Conservation (phyloP, 768 basidiomycete species). For the Chalciporus piperatus region DNA sequence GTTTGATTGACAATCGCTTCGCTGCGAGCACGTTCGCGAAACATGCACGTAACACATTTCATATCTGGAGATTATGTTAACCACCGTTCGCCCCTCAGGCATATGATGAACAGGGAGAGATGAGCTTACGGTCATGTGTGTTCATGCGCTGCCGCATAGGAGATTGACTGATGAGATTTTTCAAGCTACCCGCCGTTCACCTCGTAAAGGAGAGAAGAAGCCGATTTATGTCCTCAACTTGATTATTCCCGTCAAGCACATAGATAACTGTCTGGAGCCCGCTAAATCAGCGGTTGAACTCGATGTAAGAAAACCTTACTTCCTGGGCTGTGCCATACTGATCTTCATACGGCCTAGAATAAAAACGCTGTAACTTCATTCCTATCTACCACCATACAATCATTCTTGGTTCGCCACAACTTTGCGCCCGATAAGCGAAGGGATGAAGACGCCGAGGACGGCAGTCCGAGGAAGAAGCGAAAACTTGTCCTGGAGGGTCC, state of each 20-base stretch:
- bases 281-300: constrained; percentile 66
- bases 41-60: constrained; percentile 45
- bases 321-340: constrained; percentile 11
- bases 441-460: constrained; percentile 13
- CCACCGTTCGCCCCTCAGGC: constrained; percentile 43
- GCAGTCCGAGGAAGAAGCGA: constrained; percentile 50
- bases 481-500: constrained; percentile 33
- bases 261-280: constrained; percentile 84
- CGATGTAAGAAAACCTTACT: constrained; percentile 44
- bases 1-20: constrained; percentile 64
- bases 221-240: constrained; percentile 85
- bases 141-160: constrained; percentile 9
- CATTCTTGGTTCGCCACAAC: constrained; percentile 62
- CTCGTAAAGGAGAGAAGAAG: constrained; percentile 73
- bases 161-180: constrained; percentile 8
- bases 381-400: constrained; percentile 54
- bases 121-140: constrained; percentile 25
- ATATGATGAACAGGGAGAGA: constrained; percentile 62
- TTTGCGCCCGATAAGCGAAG: constrained; percentile 39
- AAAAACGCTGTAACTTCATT: constrained; percentile 52
- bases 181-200: constrained; percentile 63
- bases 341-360: constrained; percentile 42
- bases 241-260: constrained; percentile 54
- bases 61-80: constrained; percentile 4
- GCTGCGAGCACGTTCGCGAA: constrained; percentile 68